phyloP scores from a whole-genome alignment of 106 monocot genomes.

The Cymbidium sinense region DNA sequence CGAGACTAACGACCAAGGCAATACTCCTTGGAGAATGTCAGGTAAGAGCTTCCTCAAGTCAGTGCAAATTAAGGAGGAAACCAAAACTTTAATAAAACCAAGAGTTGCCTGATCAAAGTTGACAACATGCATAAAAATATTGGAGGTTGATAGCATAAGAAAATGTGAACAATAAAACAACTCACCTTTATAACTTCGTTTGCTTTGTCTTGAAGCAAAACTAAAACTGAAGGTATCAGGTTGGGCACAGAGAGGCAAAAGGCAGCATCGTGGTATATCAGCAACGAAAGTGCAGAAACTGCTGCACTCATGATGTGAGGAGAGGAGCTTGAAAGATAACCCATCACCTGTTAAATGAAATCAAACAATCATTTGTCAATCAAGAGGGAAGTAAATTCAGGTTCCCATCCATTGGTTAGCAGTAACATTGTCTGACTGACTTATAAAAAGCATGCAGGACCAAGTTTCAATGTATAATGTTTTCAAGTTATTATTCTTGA shows the following conservation, averaged over 20 bases:
- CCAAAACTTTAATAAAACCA: constrained; percentile 90
- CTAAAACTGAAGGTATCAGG: constrained; percentile 69
- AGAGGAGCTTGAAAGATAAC: constrained; percentile 87
- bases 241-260: constrained; percentile 66
- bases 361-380: not conserved
- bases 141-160: not conserved
- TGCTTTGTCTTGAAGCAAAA: constrained; percentile 68
- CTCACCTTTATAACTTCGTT: constrained; percentile 88
- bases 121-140: not conserved
- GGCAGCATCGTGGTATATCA: constrained; percentile 70
- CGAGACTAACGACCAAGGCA: constrained; percentile 84
- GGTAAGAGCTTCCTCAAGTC: constrained; percentile 46
- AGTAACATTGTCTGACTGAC: too few relatives aligned
- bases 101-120: constrained; percentile 56
- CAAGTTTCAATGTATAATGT: too few relatives aligned
- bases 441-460: too few relatives aligned
- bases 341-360: constrained; percentile 68
- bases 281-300: constrained; percentile 83
- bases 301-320: constrained; percentile 97
- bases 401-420: too few relatives aligned
- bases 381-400: not conserved
- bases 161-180: not conserved
- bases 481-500: too few relatives aligned
- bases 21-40: constrained; percentile 62
- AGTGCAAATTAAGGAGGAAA: constrained; percentile 39